Percentiles rank a stretch among this genome's conserved stretches.
These are phyloP conservation scores for Chrysochromulina tobinii DNA, from an alignment of 78 protist genomes.

Conservation along the genomic window DNA sequence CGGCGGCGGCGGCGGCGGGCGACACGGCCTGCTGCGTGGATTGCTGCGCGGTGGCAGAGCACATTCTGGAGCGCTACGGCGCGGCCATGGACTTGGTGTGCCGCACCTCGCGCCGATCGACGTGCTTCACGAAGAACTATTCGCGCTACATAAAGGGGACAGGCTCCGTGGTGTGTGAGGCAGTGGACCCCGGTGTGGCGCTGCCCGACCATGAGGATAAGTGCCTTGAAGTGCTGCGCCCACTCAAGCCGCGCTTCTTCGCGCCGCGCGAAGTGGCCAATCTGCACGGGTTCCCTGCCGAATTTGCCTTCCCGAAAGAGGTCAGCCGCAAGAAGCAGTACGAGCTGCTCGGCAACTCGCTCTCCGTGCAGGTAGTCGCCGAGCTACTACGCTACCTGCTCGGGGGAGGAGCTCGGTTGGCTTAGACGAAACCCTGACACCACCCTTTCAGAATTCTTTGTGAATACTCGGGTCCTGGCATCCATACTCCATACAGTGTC, in stretches of 20 bases:
- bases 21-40: too few species aligned
- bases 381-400: too few species aligned
- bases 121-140: neutral
- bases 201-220: neutral
- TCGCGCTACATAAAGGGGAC: neutral
- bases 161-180: neutral
- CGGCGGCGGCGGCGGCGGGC: too few species aligned
- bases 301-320: constrained; percentile 6
- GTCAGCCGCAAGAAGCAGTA: neutral
- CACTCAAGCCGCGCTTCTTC: constrained; percentile 13
- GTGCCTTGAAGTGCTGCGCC: neutral
- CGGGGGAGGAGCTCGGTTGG: too few species aligned
- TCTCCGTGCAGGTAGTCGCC: constrained; percentile 25
- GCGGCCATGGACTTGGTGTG: neutral
- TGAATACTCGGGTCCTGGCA: too few species aligned
- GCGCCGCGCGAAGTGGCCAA: constrained; percentile 43
- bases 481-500: too few species aligned
- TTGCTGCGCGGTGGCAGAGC: neutral
- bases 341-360: constrained; percentile 51
- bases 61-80: neutral
- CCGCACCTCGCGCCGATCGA: neutral
- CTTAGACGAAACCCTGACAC: too few species aligned
- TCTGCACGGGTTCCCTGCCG: constrained; percentile 40
- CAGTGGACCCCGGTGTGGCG: too few species aligned
- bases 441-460: too few species aligned